Percentiles rank a stretch among this genome's conserved stretches.
Conservation (phyloP, 352 stramenopile species). For the Aphanomyces stellatus region DNA sequence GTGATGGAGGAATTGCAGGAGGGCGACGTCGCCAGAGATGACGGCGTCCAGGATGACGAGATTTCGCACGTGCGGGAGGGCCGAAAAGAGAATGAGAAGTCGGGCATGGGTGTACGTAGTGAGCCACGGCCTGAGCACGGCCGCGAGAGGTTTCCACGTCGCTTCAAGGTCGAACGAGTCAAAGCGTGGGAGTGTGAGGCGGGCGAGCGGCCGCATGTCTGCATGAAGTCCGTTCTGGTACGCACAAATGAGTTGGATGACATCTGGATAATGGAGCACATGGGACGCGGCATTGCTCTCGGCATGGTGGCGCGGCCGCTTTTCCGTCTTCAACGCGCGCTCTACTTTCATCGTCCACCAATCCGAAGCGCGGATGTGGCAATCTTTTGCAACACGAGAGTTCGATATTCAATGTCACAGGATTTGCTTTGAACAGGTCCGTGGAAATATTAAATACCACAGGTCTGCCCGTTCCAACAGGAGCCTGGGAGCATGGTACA, state of each 20-base stretch:
- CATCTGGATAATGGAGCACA: background rate
- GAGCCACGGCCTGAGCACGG: background rate
- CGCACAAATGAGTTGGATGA: background rate
- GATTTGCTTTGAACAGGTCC: too few species aligned
- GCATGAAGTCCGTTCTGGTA: background rate
- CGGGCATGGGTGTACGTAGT: background rate
- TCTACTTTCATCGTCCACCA: background rate
- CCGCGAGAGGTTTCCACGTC: background rate
- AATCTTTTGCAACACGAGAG: too few species aligned
- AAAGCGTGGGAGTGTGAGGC: background rate
- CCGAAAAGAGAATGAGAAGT: background rate
- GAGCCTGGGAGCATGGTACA: too few species aligned
- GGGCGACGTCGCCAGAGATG: background rate
- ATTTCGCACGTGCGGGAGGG: background rate
- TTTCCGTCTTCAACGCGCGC: background rate
- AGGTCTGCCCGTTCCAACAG: too few species aligned
- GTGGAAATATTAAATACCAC: too few species aligned
- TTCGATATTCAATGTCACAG: background rate
- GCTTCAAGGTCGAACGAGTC: background rate
- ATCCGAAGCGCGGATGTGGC: too few species aligned
- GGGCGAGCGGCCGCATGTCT: background rate
- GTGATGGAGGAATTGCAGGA: background rate
- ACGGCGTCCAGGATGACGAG: background rate
- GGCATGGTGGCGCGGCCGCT: too few species aligned
- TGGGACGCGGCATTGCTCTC: too few species aligned